Evolutionary conservation across 2,329 filamentous ascomycete genomes (phyloP), one percentile per base, ranked within the genome.

Genomic region (Cryphonectria naterciae): DNA sequence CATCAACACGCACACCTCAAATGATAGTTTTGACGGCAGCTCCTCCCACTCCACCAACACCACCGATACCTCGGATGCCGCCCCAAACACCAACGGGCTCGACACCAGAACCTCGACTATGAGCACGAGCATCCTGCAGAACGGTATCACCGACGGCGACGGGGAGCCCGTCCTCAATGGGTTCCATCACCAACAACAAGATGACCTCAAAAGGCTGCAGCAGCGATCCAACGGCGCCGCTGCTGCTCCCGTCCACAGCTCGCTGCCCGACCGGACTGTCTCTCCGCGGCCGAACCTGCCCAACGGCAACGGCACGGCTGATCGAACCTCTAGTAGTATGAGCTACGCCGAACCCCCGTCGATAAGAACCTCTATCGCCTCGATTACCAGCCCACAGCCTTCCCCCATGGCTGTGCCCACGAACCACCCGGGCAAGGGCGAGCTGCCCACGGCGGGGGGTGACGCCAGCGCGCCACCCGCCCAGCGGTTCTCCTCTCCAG

Each of bases 401-500:
- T 78, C 77, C 2, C 75, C 77, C 6, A 73, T 76, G 17, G 81
- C 82, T 62, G 72, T 78, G 65, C 75, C 78, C 65, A 71, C 77
- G 35, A 80, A 77, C 69, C 78, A 80, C 13, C 74, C 76, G 39
- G 74, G 74, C 65, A 76, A 72, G 68, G 72, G 70, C 35, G 77
- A 76, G 35, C 65, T 75, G 28, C 70, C 73, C 39, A 77, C 77
- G 11, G 37, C 63, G 13, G 25, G 41, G 13, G 25, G 41, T 25
- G 75, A 77, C 7, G 64, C 75, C 28, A 76, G 70, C 39, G 39
- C 62, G 28, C 71, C 73, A 62, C 72, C 72, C 62, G 82, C 85
- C 25, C 87, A 92, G 72, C 85, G 89, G 77, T 89, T 90, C 75
- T 92, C 91, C 5, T 90, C 90, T 2, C 90, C 92, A 13, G 85